A percentile compares a stretch with the other conserved stretches of the same genome.
These are phyloP conservation scores for Boehmeria nivea DNA, from an alignment of 306 rosid genomes.

Conservation along the genomic window DNA sequence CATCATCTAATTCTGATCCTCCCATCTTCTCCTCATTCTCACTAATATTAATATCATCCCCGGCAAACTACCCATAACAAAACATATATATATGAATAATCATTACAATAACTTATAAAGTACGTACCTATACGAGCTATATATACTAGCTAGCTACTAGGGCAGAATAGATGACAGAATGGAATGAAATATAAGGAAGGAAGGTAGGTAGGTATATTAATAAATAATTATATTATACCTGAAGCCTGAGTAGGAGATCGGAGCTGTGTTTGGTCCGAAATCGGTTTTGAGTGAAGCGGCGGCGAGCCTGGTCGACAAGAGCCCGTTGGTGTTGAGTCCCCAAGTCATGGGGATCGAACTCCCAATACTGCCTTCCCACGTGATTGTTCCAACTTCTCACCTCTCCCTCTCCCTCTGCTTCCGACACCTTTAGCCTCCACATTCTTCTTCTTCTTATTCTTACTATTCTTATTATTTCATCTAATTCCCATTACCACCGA, in stretches of 20 bases:
- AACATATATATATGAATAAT: too few relatives aligned
- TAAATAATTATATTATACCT: slow-evolving; percentile 29
- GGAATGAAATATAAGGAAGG: too few relatives aligned
- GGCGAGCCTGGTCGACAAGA: slow-evolving; percentile 34
- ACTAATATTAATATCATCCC: neutral
- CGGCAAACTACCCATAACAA: neutral
- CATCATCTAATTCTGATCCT: slow-evolving; percentile 31
- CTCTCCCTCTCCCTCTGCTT: slow-evolving; percentile 28
- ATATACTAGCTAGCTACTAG: neutral
- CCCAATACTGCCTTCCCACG: slow-evolving; percentile 70
- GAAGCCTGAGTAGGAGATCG: slow-evolving; percentile 65
- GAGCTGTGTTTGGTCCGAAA: slow-evolving; percentile 51
- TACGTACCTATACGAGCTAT: neutral
- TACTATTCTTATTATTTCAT: too few relatives aligned
- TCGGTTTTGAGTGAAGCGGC: slow-evolving; percentile 36
- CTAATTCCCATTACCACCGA: too few relatives aligned
- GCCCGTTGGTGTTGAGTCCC: slow-evolving; percentile 34
- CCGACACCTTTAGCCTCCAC: slow-evolving; percentile 63
- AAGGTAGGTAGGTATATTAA: neutral
- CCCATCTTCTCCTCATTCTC: neutral
- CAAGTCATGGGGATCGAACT: slow-evolving; percentile 39
- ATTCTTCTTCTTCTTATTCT: slow-evolving; percentile 10
- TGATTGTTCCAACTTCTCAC: slow-evolving; percentile 43
- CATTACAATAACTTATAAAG: too few relatives aligned
- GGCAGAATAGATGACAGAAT: too few relatives aligned